A percentile compares a stretch with the other conserved stretches of the same genome.
Evolutionary conservation across 2,329 filamentous ascomycete genomes (phyloP).

Genomic region (Chaetomium sp.): DNA sequence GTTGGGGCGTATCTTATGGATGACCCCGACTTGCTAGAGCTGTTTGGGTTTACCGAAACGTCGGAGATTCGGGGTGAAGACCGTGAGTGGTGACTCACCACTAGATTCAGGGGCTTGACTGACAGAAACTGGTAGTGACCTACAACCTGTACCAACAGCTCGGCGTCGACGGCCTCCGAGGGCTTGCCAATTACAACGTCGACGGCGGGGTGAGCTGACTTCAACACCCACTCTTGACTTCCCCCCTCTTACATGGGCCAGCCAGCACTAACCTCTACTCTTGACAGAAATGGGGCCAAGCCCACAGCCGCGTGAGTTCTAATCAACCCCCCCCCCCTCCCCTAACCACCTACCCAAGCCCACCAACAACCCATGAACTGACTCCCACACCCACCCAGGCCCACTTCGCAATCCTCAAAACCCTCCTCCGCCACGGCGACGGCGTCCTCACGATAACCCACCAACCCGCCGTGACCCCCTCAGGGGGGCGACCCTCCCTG

Average conservation of each 20-base stretch:
- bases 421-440: constrained; percentile 56
- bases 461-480: too few species aligned
- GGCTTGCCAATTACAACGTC: constrained; percentile 44
- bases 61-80: constrained; percentile 45
- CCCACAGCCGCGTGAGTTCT: constrained; percentile 42
- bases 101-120: too few species aligned
- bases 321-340: too few species aligned
- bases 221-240: too few species aligned
- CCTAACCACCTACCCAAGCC: too few species aligned
- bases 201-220: too few species aligned
- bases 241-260: too few species aligned
- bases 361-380: too few species aligned
- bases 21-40: constrained; percentile 45
- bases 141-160: constrained; percentile 48
- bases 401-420: constrained; percentile 63
- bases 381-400: constrained; percentile 51
- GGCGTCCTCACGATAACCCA: too few species aligned
- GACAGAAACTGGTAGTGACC: constrained; percentile 33
- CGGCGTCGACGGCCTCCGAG: constrained; percentile 46
- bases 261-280: too few species aligned
- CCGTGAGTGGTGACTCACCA: too few species aligned
- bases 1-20: constrained; percentile 49
- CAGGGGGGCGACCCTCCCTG: too few species aligned
- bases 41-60: constrained; percentile 46
- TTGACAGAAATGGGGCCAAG: constrained; percentile 48